These are phyloP conservation scores for Penicillium silybi DNA, from an alignment of 495 filamentous ascomycete species.

Conservation along the genomic window DNA sequence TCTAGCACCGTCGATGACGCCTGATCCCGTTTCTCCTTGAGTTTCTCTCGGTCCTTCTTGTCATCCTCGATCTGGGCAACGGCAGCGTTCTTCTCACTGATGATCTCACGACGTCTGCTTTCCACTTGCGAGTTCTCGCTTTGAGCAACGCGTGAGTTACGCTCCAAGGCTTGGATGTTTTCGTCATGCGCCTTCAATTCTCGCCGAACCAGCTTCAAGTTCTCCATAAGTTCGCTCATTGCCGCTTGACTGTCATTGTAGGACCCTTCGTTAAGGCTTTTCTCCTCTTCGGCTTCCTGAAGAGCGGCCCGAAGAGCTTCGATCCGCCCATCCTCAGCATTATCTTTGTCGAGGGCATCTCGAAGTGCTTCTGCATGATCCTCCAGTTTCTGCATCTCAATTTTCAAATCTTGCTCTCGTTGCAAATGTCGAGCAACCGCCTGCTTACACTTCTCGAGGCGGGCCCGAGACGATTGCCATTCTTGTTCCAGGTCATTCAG, in stretches of 20 bases:
- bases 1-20: conserved; percentile 44
- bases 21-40: conserved; percentile 46
- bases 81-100: conserved; percentile 65
- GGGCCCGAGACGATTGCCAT: conserved; percentile 26
- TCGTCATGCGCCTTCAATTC: conserved; percentile 37
- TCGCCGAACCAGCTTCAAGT: conserved; percentile 36
- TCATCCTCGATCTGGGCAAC: conserved; percentile 47
- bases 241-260: conserved; percentile 51
- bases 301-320: conserved; percentile 55
- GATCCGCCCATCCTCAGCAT: conserved; percentile 57
- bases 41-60: conserved; percentile 41
- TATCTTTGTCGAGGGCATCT: conserved; percentile 55
- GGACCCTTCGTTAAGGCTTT: conserved; percentile 38
- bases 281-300: conserved; percentile 49
- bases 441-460: conserved; percentile 34
- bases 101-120: conserved; percentile 47
- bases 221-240: conserved; percentile 46
- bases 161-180: conserved; percentile 36
- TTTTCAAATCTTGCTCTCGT: conserved; percentile 45
- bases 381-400: conserved; percentile 55
- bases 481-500: conserved; percentile 35
- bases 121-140: conserved; percentile 49
- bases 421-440: conserved; percentile 40
- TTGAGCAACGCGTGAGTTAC: conserved; percentile 53
- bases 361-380: conserved; percentile 55